Percentiles rank a stretch among this genome's conserved stretches.
Evolutionary conservation across 345 rosid species (phyloP).

Genomic region (Hibiscus trionum): DNA sequence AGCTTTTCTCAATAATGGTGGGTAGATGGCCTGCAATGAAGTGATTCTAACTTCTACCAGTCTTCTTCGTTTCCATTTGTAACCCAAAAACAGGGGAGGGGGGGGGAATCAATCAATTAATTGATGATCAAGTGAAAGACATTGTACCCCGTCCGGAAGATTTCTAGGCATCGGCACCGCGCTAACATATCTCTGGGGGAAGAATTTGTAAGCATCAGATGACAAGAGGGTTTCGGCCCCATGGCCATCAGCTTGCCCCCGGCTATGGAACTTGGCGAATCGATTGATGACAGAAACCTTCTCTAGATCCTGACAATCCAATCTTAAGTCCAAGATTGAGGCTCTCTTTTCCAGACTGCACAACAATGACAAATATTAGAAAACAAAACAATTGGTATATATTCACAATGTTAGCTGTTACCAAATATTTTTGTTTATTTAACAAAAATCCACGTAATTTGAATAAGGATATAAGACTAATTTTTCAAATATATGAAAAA

Average conservation of each 20-base stretch:
- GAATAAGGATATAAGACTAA: too few species aligned
- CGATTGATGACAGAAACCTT: constrained; percentile 80
- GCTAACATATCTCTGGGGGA: constrained; percentile 77
- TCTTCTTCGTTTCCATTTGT: too few species aligned
- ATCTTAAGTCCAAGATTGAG: constrained; percentile 56
- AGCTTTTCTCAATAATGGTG: too few species aligned
- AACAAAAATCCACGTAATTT: too few species aligned
- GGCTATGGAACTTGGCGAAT: constrained; percentile 82
- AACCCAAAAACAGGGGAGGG: background rate
- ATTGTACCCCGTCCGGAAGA: constrained; percentile 84
- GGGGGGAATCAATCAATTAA: constrained; percentile 25
- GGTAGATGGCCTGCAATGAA: too few species aligned
- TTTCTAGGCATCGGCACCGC: constrained; percentile 74
- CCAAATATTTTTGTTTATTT: background rate
- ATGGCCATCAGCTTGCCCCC: constrained; percentile 35
- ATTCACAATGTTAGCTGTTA: background rate
- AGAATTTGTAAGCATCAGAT: constrained; percentile 38
- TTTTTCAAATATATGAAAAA: background rate
- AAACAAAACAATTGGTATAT: background rate
- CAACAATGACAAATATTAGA: constrained; percentile 6
- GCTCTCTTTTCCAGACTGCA: constrained; percentile 70
- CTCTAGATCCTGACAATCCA: constrained; percentile 81
- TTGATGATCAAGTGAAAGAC: constrained; percentile 73
- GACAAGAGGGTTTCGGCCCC: constrained; percentile 41
- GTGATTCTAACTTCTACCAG: too few species aligned